These are phyloP conservation scores for Hygrophorus russula DNA, from an alignment of 768 basidiomycete genomes.

Conservation along the genomic window DNA sequence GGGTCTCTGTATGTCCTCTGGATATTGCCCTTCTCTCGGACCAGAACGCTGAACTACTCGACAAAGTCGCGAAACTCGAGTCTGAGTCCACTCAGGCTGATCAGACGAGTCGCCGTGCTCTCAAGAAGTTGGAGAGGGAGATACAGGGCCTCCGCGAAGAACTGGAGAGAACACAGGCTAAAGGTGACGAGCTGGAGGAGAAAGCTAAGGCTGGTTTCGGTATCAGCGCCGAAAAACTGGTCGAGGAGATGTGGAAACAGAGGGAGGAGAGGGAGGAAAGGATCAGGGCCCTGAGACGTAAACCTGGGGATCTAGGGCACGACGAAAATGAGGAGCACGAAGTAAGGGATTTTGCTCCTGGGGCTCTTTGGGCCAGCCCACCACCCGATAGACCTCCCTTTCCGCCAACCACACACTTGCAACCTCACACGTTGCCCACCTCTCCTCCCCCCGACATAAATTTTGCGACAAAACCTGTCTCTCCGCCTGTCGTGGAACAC, in stretches of 20 bases:
- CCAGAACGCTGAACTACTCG: conserved; percentile 73
- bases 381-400: conserved; percentile 8
- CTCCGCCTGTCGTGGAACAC: background rate
- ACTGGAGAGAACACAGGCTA: conserved; percentile 63
- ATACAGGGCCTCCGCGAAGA: conserved; percentile 64
- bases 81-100: conserved; percentile 58
- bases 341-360: conserved; percentile 53
- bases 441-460: background rate
- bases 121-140: conserved; percentile 71
- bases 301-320: conserved; percentile 7
- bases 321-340: conserved; percentile 20
- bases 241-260: conserved; percentile 32
- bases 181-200: conserved; percentile 62
- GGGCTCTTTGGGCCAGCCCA: conserved; percentile 23
- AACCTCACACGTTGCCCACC: background rate
- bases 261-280: conserved; percentile 43
- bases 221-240: conserved; percentile 27
- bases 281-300: conserved; percentile 35
- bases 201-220: conserved; percentile 38
- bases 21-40: conserved; percentile 67
- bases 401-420: background rate
- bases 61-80: conserved; percentile 68
- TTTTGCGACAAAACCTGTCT: background rate
- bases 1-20: conserved; percentile 53
- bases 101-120: conserved; percentile 51